phyloP scores from a whole-genome alignment of 768 basidiomycete genomes.

The Lactarius trivialis region DNA sequence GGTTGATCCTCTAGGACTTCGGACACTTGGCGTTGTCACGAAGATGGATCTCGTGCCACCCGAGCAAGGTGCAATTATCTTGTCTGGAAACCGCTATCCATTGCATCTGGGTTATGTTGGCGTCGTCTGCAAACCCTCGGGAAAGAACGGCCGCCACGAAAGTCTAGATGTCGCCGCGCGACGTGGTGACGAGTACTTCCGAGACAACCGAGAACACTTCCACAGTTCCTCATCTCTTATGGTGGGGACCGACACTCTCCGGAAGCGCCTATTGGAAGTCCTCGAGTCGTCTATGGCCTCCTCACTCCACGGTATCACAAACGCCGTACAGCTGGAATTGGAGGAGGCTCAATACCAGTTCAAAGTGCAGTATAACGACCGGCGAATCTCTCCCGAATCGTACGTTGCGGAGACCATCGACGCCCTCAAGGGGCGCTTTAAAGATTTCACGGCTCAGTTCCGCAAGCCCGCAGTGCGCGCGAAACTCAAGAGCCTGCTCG shows the following conservation, averaged over 20 bases:
- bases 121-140: slow-evolving; percentile 79
- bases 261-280: slow-evolving; percentile 91
- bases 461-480: slow-evolving; percentile 81
- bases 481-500: slow-evolving; percentile 87
- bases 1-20: slow-evolving; percentile 89
- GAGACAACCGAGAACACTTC: slow-evolving; percentile 54
- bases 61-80: slow-evolving; percentile 71
- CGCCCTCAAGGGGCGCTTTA: slow-evolving; percentile 82
- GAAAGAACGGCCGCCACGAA: slow-evolving; percentile 48
- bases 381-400: slow-evolving; percentile 88
- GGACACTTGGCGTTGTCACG: slow-evolving; percentile 96
- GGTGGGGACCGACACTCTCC: slow-evolving; percentile 88
- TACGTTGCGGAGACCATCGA: slow-evolving; percentile 99
- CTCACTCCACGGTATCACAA: slow-evolving; percentile 91
- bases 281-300: slow-evolving; percentile 97
- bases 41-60: slow-evolving; percentile 98
- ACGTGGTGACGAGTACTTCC: slow-evolving; percentile 66
- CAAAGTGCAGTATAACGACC: slow-evolving; percentile 98
- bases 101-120: slow-evolving; percentile 96
- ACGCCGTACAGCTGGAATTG: slow-evolving; percentile 93
- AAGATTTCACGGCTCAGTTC: slow-evolving; percentile 78
- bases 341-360: slow-evolving; percentile 98
- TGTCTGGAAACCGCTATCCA: slow-evolving; percentile 91
- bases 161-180: slow-evolving; percentile 44
- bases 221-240: slow-evolving; percentile 59